These are phyloP conservation scores for Plicaturopsis crispa DNA, from an alignment of 768 basidiomycete species.

Conservation along the genomic window DNA sequence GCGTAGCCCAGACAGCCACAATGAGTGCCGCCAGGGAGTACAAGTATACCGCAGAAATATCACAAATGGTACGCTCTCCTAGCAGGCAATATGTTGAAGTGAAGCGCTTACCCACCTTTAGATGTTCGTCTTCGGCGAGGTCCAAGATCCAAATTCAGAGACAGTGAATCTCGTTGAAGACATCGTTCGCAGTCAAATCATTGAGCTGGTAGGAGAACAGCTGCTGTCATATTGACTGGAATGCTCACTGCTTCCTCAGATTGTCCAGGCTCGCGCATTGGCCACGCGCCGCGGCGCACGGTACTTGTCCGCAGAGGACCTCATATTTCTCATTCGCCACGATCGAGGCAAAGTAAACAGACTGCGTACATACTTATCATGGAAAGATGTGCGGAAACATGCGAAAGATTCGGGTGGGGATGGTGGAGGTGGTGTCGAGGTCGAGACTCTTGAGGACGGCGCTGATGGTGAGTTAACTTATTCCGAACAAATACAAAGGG, in stretches of 20 bases:
- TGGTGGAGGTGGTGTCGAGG: constrained; percentile 72
- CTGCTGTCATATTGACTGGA: constrained; percentile 3
- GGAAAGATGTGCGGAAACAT: constrained; percentile 96
- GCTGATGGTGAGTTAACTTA: constrained; percentile 50
- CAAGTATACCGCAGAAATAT: constrained; percentile 88
- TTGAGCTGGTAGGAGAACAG: constrained; percentile 63
- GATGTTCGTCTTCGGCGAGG: constrained; percentile 98
- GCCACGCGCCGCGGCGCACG: constrained; percentile 80
- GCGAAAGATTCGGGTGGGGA: constrained; percentile 87
- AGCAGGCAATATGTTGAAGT: background rate
- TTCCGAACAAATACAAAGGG: background rate
- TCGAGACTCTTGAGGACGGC: constrained; percentile 78
- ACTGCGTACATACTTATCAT: constrained; percentile 86
- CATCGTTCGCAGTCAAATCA: constrained; percentile 83
- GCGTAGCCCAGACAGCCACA: too few relatives aligned
- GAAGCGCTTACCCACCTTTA: constrained; percentile 18
- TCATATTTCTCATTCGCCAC: constrained; percentile 93
- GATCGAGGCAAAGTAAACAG: constrained; percentile 93
- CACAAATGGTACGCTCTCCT: constrained; percentile 68
- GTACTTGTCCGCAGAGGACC: constrained; percentile 85
- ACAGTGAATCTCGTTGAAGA: constrained; percentile 95
- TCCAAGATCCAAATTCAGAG: constrained; percentile 81
- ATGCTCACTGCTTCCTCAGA: constrained; percentile 33
- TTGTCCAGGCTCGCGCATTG: constrained; percentile 81
- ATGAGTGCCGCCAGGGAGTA: constrained; percentile 55